Evolutionary conservation across 306 rosid species (phyloP), one percentile per base, ranked within the genome.

Genomic region (Erythrophleum fordii): DNA sequence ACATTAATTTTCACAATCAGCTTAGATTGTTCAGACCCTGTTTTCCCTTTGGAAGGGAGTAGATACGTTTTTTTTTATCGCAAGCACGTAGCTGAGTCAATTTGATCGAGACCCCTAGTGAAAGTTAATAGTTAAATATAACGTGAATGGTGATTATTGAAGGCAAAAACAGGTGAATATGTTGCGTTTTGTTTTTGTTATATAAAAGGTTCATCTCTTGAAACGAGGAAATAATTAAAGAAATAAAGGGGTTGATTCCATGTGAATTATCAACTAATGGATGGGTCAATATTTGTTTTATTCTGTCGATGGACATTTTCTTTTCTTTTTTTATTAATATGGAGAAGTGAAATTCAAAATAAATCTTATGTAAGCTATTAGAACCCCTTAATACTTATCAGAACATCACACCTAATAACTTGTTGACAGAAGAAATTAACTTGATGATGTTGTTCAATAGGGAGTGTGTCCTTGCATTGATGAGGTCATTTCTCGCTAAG

Each of bases 41-140:
- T 48, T 49, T 62, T 48, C 22, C 62, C 29, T 69, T 3, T 16
- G 52, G 51, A 70, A 20, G 35, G 35, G 60, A 60, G 34, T 53
- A 3, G 39, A 60, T 28, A 31, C 53, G 22, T 18, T 44, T 66
- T 5, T 5, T 3, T 37, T 37, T 6, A 37, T 37, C 42, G 8
- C 42, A 5, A 1, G 1, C 8, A 7, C 8, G 8, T 6, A 25
- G 12, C 8, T 10, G 44, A 66, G 72, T 81, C 80, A 67, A 75
- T 56, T 55, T 55, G 76, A 81, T 55, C 65, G 66, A 28, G 61
- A 65, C 80, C 44, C 48, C 3, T 53, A 29, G 52, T 53, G 76
- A 66, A 39, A 73, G 59, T 55, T 39, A 49, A 26, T 73, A 37
- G 42, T 6, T 52, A 73, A 1, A 31, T 31, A 73, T 41, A 41